Conservation (phyloP, 768 basidiomycete genomes). For the Mycena sanguinolenta region DNA sequence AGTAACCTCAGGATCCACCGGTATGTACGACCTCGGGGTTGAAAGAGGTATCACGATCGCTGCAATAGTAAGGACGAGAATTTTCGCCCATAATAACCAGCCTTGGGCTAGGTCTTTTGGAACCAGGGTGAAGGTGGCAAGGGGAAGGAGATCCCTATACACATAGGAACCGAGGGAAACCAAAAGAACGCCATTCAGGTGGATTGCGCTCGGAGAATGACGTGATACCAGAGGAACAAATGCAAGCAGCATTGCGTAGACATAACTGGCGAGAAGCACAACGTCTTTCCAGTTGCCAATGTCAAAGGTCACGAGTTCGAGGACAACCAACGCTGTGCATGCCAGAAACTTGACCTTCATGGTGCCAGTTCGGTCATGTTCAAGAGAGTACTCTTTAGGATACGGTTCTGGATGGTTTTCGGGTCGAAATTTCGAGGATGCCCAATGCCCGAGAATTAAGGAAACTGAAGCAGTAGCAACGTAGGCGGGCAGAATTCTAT, state of each 20-base stretch:
- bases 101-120: slow-evolving; percentile 56
- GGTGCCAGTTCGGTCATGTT: not conserved
- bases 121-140: slow-evolving; percentile 55
- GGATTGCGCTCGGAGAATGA: not conserved
- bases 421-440: slow-evolving; percentile 6
- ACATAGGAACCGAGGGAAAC: slow-evolving; percentile 20
- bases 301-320: slow-evolving; percentile 9
- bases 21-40: slow-evolving; percentile 59
- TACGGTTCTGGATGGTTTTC: not conserved
- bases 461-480: slow-evolving; percentile 11
- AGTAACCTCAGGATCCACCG: slow-evolving; percentile 56
- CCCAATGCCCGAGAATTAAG: slow-evolving; percentile 16
- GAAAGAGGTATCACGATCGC: slow-evolving; percentile 58
- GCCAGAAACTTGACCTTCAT: not conserved
- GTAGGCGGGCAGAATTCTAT: slow-evolving; percentile 20
- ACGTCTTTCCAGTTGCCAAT: slow-evolving; percentile 18
- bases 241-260: slow-evolving; percentile 19
- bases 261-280: slow-evolving; percentile 11
- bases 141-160: slow-evolving; percentile 60
- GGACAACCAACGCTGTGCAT: slow-evolving; percentile 9
- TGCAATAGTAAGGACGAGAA: slow-evolving; percentile 53
- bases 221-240: not conserved
- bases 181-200: slow-evolving; percentile 21
- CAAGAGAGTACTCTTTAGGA: too few species aligned
- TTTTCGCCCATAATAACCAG: slow-evolving; percentile 57